Conservation (phyloP, 2,329 filamentous ascomycete genomes). For the Sordariomycetes sp. region DNA sequence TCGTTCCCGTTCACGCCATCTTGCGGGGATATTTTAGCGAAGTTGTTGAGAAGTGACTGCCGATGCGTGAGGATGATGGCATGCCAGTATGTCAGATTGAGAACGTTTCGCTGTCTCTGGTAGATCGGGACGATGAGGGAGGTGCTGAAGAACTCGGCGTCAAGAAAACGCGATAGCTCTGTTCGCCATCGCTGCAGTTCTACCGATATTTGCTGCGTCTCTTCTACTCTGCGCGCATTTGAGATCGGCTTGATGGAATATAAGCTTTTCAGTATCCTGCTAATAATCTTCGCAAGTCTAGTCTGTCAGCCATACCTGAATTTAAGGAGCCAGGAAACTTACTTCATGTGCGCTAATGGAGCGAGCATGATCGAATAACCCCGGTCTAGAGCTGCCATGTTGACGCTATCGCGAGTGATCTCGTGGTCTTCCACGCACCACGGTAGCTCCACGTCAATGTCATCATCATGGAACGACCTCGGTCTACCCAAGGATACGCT, state of each 20-base stretch:
- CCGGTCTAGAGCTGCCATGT: not conserved
- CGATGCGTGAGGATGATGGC: constrained; percentile 29
- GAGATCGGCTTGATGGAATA: constrained; percentile 23
- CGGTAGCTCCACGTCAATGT: constrained; percentile 54
- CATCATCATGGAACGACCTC: constrained; percentile 52
- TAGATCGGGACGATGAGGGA: constrained; percentile 26
- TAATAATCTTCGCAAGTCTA: constrained; percentile 21
- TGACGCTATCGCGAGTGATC: constrained; percentile 22
- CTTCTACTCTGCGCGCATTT: constrained; percentile 10
- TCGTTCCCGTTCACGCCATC: no score
- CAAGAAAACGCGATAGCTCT: constrained; percentile 23
- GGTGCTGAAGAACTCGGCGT: constrained; percentile 20
- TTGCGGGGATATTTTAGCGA: constrained; percentile 8
- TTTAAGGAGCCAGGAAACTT: constrained; percentile 4
- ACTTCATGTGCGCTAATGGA: constrained; percentile 23
- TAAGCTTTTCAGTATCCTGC: constrained; percentile 21
- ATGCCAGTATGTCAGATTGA: constrained; percentile 32
- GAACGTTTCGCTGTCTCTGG: constrained; percentile 27
- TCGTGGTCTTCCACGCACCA: constrained; percentile 37
- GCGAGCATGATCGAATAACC: constrained; percentile 18
- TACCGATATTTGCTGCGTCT: constrained; percentile 17
- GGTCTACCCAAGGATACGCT: constrained; percentile 54
- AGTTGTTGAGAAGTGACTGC: constrained; percentile 25
- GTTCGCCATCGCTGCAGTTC: constrained; percentile 23
- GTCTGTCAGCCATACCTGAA: not conserved